Percentiles rank a stretch among this genome's conserved stretches.
Evolutionary conservation across 2,329 filamentous ascomycete species (phyloP).

Genomic region (Pseudohalonectria lignicola): DNA sequence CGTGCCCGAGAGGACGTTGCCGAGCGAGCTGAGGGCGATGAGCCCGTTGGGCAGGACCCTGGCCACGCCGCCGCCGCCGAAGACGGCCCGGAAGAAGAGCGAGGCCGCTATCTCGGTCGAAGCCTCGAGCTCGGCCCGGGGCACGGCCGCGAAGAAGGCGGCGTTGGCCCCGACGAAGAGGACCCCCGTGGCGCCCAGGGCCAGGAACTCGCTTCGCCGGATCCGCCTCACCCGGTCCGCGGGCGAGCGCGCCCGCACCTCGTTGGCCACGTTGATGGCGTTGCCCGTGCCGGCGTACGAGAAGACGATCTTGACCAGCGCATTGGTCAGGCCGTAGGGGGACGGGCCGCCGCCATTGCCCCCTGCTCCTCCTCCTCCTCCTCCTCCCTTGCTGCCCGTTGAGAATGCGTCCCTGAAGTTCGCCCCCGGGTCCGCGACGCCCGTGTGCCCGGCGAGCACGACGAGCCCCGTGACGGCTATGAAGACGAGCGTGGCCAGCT

Average conservation of each 20-base stretch:
- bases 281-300: constrained; percentile 46
- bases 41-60: constrained; percentile 45
- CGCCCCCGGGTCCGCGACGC: constrained; percentile 32
- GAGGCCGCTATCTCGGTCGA: constrained; percentile 50
- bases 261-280: constrained; percentile 47
- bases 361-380: constrained; percentile 13
- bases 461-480: constrained; percentile 44
- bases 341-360: constrained; percentile 7
- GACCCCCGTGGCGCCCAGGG: constrained; percentile 45
- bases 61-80: constrained; percentile 37
- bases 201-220: constrained; percentile 19
- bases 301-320: constrained; percentile 46
- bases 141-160: constrained; percentile 53
- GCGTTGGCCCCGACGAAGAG: constrained; percentile 55
- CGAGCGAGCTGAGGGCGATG: constrained; percentile 45
- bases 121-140: constrained; percentile 43
- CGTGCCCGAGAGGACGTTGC: constrained; percentile 43
- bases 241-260: constrained; percentile 21
- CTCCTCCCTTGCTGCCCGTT: constrained; percentile 29
- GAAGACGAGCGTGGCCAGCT: constrained; percentile 47
- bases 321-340: constrained; percentile 35
- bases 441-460: constrained; percentile 40
- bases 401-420: constrained; percentile 45
- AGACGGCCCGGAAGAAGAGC: constrained; percentile 51
- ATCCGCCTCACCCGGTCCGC: no score